A percentile compares a stretch with the other conserved stretches of the same genome.
Evolutionary conservation across 208 protist species (phyloP).

Genomic region (Crithidia thermophila): DNA sequence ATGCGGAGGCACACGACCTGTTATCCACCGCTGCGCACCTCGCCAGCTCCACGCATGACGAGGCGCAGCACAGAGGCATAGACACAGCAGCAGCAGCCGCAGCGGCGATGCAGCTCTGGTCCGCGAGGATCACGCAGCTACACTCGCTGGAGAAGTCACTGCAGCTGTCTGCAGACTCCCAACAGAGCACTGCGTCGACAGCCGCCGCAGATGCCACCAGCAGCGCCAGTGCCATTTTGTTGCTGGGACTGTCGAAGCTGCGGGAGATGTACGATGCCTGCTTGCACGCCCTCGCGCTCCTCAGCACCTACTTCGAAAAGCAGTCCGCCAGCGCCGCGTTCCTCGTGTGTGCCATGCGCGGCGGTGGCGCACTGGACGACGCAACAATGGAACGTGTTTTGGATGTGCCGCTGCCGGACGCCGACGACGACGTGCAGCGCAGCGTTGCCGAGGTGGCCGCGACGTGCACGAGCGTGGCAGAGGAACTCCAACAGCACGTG

Average conservation of each 20-base stretch:
- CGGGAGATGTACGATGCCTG: slow-evolving; percentile 38
- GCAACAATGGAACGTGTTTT: slow-evolving; percentile 37
- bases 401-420: slow-evolving; percentile 36
- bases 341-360: slow-evolving; percentile 27
- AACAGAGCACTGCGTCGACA: not conserved
- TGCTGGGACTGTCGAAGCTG: slow-evolving; percentile 21
- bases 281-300: slow-evolving; percentile 31
- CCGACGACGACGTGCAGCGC: slow-evolving; percentile 3
- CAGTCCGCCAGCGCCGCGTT: slow-evolving; percentile 35
- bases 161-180: not conserved
- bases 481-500: not conserved
- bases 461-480: not conserved
- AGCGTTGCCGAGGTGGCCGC: not conserved
- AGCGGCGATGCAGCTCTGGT: not conserved
- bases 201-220: not conserved
- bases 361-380: slow-evolving; percentile 34
- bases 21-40: not conserved
- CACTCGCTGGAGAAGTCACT: slow-evolving; percentile 1
- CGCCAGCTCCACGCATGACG: not conserved
- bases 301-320: slow-evolving; percentile 39
- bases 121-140: slow-evolving; percentile 4
- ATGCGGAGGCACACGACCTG: not conserved
- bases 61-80: no score
- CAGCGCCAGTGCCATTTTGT: slow-evolving; percentile 16
- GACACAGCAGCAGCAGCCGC: not conserved